These are phyloP conservation scores for Juglanconis sp. DNA, from an alignment of 2,329 filamentous ascomycete species.

Conservation along the genomic window DNA sequence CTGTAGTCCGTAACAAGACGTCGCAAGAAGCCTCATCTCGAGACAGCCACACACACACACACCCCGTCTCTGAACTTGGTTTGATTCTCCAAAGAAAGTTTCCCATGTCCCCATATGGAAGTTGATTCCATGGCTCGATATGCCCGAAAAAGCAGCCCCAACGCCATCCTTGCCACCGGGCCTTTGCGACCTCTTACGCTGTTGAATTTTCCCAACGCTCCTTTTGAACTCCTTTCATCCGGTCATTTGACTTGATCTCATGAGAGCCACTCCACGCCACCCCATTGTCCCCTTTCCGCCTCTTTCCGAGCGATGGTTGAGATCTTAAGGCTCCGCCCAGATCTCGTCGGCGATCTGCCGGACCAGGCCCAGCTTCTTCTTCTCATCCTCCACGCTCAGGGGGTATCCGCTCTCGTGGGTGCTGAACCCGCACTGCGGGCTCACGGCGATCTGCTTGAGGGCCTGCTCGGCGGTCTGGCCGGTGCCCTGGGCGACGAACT, in stretches of 20 bases:
- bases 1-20: no score
- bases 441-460: conserved; percentile 64
- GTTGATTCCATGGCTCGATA: conserved; percentile 18
- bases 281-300: background rate
- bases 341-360: conserved; percentile 70
- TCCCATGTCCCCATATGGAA: conserved; percentile 12
- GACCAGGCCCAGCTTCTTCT: conserved; percentile 68
- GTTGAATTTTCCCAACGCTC: conserved; percentile 11
- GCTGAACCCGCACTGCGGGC: conserved; percentile 72
- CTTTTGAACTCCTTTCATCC: background rate
- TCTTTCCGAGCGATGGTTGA: no score
- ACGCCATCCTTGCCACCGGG: background rate
- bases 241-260: background rate
- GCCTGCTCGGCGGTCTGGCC: conserved; percentile 64
- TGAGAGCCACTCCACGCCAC: background rate
- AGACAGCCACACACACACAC: no score
- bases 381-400: conserved; percentile 67
- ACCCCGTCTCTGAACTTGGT: no score
- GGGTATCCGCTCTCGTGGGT: conserved; percentile 72
- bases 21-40: no score
- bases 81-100: background rate
- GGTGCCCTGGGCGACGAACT: conserved; percentile 66
- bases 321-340: conserved; percentile 56
- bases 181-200: conserved; percentile 15
- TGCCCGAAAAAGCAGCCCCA: background rate